Base-by-base conservation (phyloP, 345 rosid genomes). In the Microcos paniculata region DNA sequence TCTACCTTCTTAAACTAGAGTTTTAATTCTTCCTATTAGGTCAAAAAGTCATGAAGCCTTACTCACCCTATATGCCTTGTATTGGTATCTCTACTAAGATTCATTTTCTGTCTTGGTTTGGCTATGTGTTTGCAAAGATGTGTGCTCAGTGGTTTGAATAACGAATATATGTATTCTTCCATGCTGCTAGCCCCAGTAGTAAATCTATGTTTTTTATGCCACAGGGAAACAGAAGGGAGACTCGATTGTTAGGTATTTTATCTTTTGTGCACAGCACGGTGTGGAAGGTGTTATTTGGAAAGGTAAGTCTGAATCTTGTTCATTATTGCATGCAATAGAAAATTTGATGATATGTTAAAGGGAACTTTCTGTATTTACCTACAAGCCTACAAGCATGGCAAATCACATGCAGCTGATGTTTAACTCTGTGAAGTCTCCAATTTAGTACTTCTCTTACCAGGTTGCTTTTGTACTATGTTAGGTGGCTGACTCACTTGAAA, bases 401-500 rank as follows among this genome's bases (percentile, higher is more conserved):
- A 71, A 8, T 56, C 51, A 30, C 58, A 68, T 28, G 16, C 46
- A 12, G 26, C 58, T 28, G 48, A 0, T 16, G 24, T 49, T 63
- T 64, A 62, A 35, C 35, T 63, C 28, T 35, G 8, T 35, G 6
- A 26, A 18, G 26, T 28, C 58, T 26, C 26, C n/a, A 56, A 15
- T 12, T 12, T 38, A 70, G 48, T 56, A 23, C 59, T 55, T 68
- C n/a, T 62, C 18, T 78, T 31, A 68, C 31, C 2, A 28, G 38
- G 57, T 74, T 16, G 21, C 52, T 71, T 23, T 64, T 56, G 9
- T 53, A 62, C 70, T 21, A 63, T 56, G 73, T 31, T 79, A 96
- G 98, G 96, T 91, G 58, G 99, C 98, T 30, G 98, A 96, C 80
- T 96, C 99, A 57, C 98, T 96, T 76, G 98, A 96, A 84, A 96